Evolutionary conservation across 306 rosid genomes (phyloP).

Genomic region (Amphicarpaea edgeworthii): DNA sequence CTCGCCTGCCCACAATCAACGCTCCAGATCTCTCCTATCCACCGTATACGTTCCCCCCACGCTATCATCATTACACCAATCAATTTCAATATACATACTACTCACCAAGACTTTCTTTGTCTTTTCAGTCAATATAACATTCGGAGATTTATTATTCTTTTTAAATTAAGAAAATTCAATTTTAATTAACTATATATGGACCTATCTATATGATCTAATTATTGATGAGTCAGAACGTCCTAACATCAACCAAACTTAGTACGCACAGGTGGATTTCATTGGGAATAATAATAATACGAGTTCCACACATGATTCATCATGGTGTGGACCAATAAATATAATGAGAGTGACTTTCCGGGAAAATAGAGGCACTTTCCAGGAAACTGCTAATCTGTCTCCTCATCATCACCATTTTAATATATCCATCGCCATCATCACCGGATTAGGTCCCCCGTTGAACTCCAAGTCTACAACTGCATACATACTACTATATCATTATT

Average conservation of each 20-base stretch:
- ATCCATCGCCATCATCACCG: conserved; percentile 45
- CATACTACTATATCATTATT: neutral
- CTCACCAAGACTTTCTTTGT: neutral
- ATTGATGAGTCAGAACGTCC: neutral
- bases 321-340: conserved; percentile 66
- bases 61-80: conserved; percentile 58
- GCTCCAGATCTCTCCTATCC: conserved; percentile 14
- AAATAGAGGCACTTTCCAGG: conserved; percentile 71
- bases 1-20: conserved; percentile 33
- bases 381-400: conserved; percentile 57
- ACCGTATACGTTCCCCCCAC: conserved; percentile 52
- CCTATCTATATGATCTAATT: neutral
- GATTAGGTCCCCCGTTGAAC: conserved; percentile 47
- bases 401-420: conserved; percentile 52
- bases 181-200: neutral
- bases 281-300: conserved; percentile 13
- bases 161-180: too few species aligned
- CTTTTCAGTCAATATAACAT: neutral
- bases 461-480: conserved; percentile 24
- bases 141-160: too few species aligned
- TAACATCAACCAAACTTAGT: neutral
- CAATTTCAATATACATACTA: conserved; percentile 17
- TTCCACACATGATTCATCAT: conserved; percentile 61
- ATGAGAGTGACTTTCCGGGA: conserved; percentile 64
- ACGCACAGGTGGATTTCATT: conserved; percentile 1